Evolutionary conservation across 2,329 filamentous ascomycete genomes (phyloP).

Genomic region (Epichloe scottii): DNA sequence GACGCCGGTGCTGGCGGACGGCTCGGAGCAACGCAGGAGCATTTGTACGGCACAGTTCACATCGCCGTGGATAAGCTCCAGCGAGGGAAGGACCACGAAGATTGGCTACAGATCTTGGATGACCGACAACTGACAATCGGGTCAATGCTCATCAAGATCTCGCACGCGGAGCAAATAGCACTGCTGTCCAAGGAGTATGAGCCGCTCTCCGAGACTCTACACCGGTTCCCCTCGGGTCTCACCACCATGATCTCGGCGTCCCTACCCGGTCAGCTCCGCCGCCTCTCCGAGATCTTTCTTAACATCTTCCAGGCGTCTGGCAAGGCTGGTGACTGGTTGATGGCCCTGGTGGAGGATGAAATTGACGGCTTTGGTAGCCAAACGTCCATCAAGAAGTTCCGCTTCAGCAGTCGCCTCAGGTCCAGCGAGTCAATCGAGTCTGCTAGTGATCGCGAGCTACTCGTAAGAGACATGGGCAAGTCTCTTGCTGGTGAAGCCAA

Average conservation of each 20-base stretch:
- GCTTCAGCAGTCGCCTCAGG: constrained; percentile 58
- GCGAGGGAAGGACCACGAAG: constrained; percentile 64
- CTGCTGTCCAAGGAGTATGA: constrained; percentile 78
- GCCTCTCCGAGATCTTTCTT: constrained; percentile 73
- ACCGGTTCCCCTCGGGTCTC: constrained; percentile 71
- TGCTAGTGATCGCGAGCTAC: constrained; percentile 52
- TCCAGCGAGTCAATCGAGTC: constrained; percentile 58
- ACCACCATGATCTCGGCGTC: constrained; percentile 75
- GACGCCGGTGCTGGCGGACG: neutral
- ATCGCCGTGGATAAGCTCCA: constrained; percentile 70
- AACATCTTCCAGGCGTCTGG: constrained; percentile 95
- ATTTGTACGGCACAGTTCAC: constrained; percentile 61
- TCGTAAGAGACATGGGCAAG: constrained; percentile 67
- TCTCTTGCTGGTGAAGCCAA: constrained; percentile 81
- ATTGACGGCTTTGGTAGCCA: constrained; percentile 88
- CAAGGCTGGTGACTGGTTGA: constrained; percentile 76
- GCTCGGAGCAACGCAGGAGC: constrained; percentile 24
- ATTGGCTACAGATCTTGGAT: constrained; percentile 77
- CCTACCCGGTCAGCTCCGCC: constrained; percentile 63
- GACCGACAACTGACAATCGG: constrained; percentile 65
- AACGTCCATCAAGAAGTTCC: constrained; percentile 57
- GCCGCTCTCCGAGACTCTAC: constrained; percentile 67
- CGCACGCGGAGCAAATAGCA: constrained; percentile 81
- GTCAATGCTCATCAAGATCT: constrained; percentile 71
- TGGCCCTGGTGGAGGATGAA: constrained; percentile 87